Evolutionary conservation across 1,139 yeast genomes (phyloP).

Genomic region (Lodderomyces parapsilosis): DNA sequence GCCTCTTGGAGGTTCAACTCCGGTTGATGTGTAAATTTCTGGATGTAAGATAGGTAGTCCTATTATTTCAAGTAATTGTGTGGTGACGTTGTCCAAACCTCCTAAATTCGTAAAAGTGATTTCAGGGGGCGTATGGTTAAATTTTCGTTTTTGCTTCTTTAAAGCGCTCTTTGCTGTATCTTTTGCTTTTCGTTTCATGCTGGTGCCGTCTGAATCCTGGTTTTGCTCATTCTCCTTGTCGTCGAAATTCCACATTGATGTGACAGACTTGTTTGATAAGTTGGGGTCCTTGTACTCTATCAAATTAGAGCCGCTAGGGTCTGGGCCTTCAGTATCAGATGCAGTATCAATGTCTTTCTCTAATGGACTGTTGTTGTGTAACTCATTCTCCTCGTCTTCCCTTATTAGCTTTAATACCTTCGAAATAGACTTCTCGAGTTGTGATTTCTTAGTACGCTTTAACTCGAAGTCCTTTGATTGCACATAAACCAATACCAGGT

Average conservation of each 20-base stretch:
- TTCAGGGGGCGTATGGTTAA: constrained; percentile 70
- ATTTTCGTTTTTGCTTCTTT: constrained; percentile 45
- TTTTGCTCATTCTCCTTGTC: constrained; percentile 13
- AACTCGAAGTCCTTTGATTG: constrained; percentile 63
- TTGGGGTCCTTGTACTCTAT: constrained; percentile 64
- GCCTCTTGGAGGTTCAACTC: constrained; percentile 97
- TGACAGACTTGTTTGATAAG: constrained; percentile 72
- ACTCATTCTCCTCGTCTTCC: constrained; percentile 44
- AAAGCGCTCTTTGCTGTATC: constrained; percentile 20
- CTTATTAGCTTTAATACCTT: constrained; percentile 48
- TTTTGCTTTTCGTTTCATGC: constrained; percentile 33
- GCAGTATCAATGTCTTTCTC: constrained; percentile 20
- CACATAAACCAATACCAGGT: constrained; percentile 54
- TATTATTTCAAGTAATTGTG: constrained; percentile 83
- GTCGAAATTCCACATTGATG: constrained; percentile 58
- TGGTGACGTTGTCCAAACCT: constrained; percentile 80
- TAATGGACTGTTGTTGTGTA: constrained; percentile 28
- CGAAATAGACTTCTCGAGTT: constrained; percentile 58
- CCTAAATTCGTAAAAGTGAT: constrained; percentile 74
- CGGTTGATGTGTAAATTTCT: constrained; percentile 81
- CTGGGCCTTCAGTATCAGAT: constrained; percentile 17
- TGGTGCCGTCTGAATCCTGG: constrained; percentile 13
- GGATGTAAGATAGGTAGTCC: constrained; percentile 94
- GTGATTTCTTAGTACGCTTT: constrained; percentile 60
- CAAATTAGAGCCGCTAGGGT: constrained; percentile 30